These are phyloP conservation scores for Aegilops speltoides DNA, from an alignment of 176 grass and related monocot species.

Conservation along the genomic window DNA sequence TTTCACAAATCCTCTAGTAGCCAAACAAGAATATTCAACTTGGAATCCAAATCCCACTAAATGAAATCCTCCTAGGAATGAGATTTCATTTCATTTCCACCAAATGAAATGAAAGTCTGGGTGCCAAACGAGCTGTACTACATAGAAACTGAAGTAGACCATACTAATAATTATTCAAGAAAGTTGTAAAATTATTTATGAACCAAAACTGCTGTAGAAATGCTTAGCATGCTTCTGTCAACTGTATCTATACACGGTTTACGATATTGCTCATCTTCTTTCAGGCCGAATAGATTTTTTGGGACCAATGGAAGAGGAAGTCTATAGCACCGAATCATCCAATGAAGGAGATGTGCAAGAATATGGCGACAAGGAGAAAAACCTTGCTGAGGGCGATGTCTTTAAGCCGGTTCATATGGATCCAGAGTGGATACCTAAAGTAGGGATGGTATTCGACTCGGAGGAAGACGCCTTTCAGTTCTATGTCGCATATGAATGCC, in stretches of 20 bases:
- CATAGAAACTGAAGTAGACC: too few relatives aligned
- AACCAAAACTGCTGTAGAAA: neutral
- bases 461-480: slow-evolving; percentile 90
- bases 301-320: slow-evolving; percentile 50
- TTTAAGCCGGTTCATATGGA: slow-evolving; percentile 55
- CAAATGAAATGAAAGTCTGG: too few relatives aligned
- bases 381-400: slow-evolving; percentile 17
- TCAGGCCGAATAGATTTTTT: slow-evolving; percentile 19
- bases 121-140: too few relatives aligned
- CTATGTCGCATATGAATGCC: slow-evolving; percentile 71
- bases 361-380: slow-evolving; percentile 47
- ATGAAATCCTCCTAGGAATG: too few relatives aligned
- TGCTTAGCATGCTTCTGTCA: slow-evolving; percentile 25
- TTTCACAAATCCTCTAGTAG: too few relatives aligned
- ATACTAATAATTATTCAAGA: neutral
- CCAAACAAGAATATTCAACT: too few relatives aligned
- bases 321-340: slow-evolving; percentile 55
- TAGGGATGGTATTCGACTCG: slow-evolving; percentile 73
- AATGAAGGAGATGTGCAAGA: slow-evolving; percentile 59
- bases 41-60: too few relatives aligned
- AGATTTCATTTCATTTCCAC: too few relatives aligned
- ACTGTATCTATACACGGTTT: neutral
- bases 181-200: neutral
- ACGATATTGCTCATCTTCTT: slow-evolving; percentile 5
- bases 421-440: slow-evolving; percentile 47